Evolutionary conservation across 2,329 filamentous ascomycete genomes (phyloP), one percentile per base, ranked within the genome.

Genomic region (Sporothrix euskadiensis): DNA sequence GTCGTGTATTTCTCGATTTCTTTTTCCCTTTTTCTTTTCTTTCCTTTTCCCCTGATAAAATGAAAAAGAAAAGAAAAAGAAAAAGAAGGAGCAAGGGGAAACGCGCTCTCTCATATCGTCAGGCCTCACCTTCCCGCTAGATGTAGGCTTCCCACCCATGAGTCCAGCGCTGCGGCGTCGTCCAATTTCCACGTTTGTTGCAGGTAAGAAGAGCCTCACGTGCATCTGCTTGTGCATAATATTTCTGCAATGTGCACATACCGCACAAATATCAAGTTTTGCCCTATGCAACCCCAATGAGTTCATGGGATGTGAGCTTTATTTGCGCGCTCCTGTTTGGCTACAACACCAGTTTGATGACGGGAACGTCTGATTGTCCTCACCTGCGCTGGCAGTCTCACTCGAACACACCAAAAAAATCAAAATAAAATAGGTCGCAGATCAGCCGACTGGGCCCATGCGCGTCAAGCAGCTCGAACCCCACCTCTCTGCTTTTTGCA

Each of bases 401-500:
- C 39, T 47, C 39, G 12, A 44, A 22, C 10, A 63, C 22, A 39
- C 6, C 26, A 26, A 26, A 22, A 41, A 65, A 63, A 26, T 65
- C 41, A 44, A 63, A 65, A 41, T 26, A 56, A 54, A 56, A 54
- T 57, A 71, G 70, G 56, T 59, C 47, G 71, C 49, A 68, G 71
- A 72, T 72, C 71, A 72, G 71, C 71, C 71, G 71, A 68, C 61
- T 26, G 39, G 61, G 49, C 4, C 39, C 71, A 72, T 68, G 71
- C 61, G 22, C 26, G 61, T 72, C 59, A 59, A 59, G 47, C 32
- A 66, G 30, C 22, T n/a, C 39, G 56, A 16, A 9, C 44, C 44
- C 57, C 69, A 71, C 68, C 30, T 32, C 12, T 22, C 44, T 35
- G 5, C 12, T 41, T 22, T 41, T 3, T 56, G 52, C 22, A 57